Percentiles rank a stretch among this genome's conserved stretches.
phyloP scores from a whole-genome alignment of 495 filamentous ascomycete genomes.

The Penicillium herquei region DNA sequence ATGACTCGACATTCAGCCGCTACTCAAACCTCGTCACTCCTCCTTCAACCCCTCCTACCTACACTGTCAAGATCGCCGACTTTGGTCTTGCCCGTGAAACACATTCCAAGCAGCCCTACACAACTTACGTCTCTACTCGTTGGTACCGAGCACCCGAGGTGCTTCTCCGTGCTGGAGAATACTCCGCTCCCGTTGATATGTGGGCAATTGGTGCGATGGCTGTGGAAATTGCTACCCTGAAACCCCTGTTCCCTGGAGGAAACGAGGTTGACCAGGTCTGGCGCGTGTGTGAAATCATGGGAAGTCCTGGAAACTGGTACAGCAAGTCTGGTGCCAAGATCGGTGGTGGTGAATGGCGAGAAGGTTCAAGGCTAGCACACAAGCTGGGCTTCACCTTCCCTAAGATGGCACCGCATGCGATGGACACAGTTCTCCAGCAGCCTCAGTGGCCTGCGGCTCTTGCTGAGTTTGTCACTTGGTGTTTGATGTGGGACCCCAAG shows the following conservation, averaged over 20 bases:
- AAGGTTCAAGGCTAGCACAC: constrained; percentile 86
- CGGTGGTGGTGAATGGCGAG: constrained; percentile 96
- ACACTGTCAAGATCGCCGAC: constrained; percentile 98
- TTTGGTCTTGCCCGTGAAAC: constrained; percentile 98
- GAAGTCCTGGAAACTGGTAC: constrained; percentile 97
- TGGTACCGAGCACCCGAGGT: constrained; percentile 99
- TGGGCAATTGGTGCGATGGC: constrained; percentile 99
- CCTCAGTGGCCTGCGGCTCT: constrained; percentile 91
- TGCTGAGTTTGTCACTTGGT: constrained; percentile 94
- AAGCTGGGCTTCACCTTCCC: constrained; percentile 99
- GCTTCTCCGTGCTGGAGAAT: constrained; percentile 89
- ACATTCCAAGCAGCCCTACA: constrained; percentile 93
- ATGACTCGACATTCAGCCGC: constrained; percentile 82
- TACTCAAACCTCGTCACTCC: constrained; percentile 94
- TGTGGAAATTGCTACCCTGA: constrained; percentile 95
- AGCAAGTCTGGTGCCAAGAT: constrained; percentile 83
- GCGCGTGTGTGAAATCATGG: constrained; percentile 99
- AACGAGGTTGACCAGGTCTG: constrained; percentile 99
- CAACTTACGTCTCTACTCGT: constrained; percentile 96
- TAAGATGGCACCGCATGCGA: constrained; percentile 96
- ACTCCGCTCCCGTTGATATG: constrained; percentile 97
- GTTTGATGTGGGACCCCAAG: constrained; percentile 99
- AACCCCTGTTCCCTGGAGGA: constrained; percentile 94
- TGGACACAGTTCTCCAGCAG: constrained; percentile 87
- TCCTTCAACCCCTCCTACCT: constrained; percentile 86